These are phyloP conservation scores for Globisporangium sylvaticum DNA, from an alignment of 352 stramenopile species.

Conservation along the genomic window DNA sequence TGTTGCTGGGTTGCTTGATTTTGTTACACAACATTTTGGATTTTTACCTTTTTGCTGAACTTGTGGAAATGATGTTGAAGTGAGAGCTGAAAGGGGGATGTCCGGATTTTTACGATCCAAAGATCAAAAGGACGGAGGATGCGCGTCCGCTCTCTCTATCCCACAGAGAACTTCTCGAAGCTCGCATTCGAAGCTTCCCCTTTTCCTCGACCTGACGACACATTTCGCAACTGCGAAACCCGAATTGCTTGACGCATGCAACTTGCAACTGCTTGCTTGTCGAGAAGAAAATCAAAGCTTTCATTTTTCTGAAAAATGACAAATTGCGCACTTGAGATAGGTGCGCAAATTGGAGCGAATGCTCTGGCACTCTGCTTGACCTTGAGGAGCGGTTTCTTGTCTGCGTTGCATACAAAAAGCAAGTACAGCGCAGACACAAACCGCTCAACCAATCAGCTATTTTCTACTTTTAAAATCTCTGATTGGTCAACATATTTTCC, in stretches of 20 bases:
- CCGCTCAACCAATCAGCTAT: too few relatives aligned
- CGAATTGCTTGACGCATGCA: neutral
- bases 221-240: neutral
- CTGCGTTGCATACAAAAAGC: too few relatives aligned
- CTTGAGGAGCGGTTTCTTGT: too few relatives aligned
- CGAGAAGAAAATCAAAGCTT: neutral
- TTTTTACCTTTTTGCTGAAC: neutral
- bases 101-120: neutral
- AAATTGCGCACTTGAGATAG: neutral
- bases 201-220: slow-evolving; percentile 6
- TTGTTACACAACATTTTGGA: neutral
- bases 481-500: too few relatives aligned
- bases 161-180: slow-evolving; percentile 5
- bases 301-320: neutral
- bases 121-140: neutral
- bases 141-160: neutral
- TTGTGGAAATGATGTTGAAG: slow-evolving; percentile 2
- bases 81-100: neutral
- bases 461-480: too few relatives aligned
- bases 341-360: neutral
- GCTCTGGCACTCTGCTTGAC: too few relatives aligned
- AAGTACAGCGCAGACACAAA: too few relatives aligned
- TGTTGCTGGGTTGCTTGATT: neutral
- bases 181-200: neutral
- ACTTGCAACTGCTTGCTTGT: neutral